Evolutionary conservation across 2,329 filamentous ascomycete genomes (phyloP).

Genomic region (Hymenoscyphus occultus): DNA sequence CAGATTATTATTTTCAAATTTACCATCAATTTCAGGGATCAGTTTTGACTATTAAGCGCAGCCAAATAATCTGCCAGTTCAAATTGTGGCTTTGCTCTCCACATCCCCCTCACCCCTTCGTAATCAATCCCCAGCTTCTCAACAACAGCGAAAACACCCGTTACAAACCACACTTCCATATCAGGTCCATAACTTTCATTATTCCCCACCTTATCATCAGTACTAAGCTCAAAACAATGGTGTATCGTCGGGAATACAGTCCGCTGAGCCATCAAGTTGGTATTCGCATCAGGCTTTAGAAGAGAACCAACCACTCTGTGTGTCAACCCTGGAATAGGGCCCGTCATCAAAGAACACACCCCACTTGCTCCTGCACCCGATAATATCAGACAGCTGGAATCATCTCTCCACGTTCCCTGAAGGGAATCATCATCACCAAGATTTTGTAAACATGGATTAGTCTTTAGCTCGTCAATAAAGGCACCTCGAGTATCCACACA

Average conservation of each 20-base stretch:
- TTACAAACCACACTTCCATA: background rate
- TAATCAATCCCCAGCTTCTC: background rate
- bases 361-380: background rate
- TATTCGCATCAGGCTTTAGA: constrained; percentile 18
- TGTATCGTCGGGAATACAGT: constrained; percentile 15
- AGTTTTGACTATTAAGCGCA: background rate
- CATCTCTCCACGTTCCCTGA: background rate
- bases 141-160: background rate
- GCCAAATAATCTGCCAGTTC: background rate
- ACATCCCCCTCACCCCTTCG: background rate
- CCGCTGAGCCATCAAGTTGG: constrained; percentile 16
- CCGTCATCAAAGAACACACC: background rate
- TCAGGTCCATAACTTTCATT: background rate
- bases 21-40: no score
- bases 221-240: constrained; percentile 1
- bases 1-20: no score
- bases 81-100: background rate
- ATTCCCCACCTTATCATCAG: background rate
- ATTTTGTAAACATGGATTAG: background rate
- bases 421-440: background rate
- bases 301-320: background rate
- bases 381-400: background rate
- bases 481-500: background rate
- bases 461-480: background rate
- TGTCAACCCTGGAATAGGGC: background rate